Percentiles rank a stretch among this genome's conserved stretches.
phyloP scores from a whole-genome alignment of 2,329 filamentous ascomycete genomes.

The Alternaria incomplexa region DNA sequence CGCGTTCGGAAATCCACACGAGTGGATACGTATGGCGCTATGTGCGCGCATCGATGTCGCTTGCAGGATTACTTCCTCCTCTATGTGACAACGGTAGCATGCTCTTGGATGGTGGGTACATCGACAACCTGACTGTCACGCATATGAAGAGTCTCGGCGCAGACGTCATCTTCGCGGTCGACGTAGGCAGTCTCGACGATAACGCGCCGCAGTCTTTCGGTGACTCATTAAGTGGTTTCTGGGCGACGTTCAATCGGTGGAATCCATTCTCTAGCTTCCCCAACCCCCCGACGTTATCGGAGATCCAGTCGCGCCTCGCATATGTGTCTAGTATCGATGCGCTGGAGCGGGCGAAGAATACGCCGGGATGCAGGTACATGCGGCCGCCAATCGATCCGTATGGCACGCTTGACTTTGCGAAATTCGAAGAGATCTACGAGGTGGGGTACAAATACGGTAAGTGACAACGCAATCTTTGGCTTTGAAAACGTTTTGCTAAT shows the following conservation, averaged over 20 bases:
- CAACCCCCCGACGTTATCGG: conserved; percentile 91
- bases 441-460: conserved; percentile 81
- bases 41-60: conserved; percentile 93
- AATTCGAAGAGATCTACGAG: conserved; percentile 95
- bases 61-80: conserved; percentile 89
- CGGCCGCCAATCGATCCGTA: conserved; percentile 92
- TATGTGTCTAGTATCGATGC: conserved; percentile 96
- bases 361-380: conserved; percentile 94
- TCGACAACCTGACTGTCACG: conserved; percentile 94
- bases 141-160: conserved; percentile 96
- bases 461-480: neutral
- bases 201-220: conserved; percentile 91
- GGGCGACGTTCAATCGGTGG: conserved; percentile 95
- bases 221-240: conserved; percentile 91
- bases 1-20: conserved; percentile 88
- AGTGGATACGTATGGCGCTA: conserved; percentile 98
- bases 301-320: conserved; percentile 92
- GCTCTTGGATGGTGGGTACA: conserved; percentile 94
- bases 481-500: conserved; percentile 1
- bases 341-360: conserved; percentile 88
- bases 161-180: conserved; percentile 92
- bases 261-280: conserved; percentile 89
- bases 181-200: conserved; percentile 92
- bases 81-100: conserved; percentile 97
- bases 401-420: conserved; percentile 93